Evolutionary conservation across 2,329 filamentous ascomycete species (phyloP), one percentile per base, ranked within the genome.

Genomic region (Pseudocercospora fijiensis): DNA sequence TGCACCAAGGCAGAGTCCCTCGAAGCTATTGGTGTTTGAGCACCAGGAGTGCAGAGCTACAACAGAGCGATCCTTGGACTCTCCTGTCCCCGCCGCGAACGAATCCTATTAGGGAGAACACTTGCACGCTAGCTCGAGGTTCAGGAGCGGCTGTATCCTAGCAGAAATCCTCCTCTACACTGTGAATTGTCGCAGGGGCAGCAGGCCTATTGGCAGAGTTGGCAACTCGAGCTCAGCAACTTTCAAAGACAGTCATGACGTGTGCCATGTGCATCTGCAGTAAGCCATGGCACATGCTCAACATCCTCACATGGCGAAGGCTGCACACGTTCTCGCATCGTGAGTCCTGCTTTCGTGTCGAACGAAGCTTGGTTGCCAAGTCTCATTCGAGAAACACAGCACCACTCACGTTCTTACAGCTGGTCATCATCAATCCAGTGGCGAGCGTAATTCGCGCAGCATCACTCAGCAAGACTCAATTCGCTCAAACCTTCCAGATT

Each of bases 401-500:
- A 26, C 51, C 26, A 55, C n/a, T 55, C 24, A 55, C 51, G 16
- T 11, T n/a, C 13, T 26, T 18, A 5, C 22, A 9, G 16, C 53
- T 33, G 53, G 53, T 56, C 53, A 56, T 56, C 28, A 18, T 41
- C n/a, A 37, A 33, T 56, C 28, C 27, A 56, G 30, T 56, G 53
- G 53, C 18, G 22, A 41, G 28, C 53, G 9, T 37, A 41, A 37
- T 56, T 56, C 53, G 53, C 53, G 53, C 53, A 56, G n/a, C 27
- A 13, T 26, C 9, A 30, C 18, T 22, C 4, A 16, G 53, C 9
- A 3, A 33, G 24, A 37, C 16, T 18, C 28, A 13, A 41, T 37
- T 9, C 9, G 28, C 8, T 24, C 28, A 24, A 26, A 53, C 10
- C 16, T 27, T 53, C 49, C 49, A 27, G 13, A 53, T 10, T 53